A percentile compares a stretch with the other conserved stretches of the same genome.
Evolutionary conservation across 1,284 basidiomycete species (phyloP).

Genomic region (Tetrapyrgos nigripes): DNA sequence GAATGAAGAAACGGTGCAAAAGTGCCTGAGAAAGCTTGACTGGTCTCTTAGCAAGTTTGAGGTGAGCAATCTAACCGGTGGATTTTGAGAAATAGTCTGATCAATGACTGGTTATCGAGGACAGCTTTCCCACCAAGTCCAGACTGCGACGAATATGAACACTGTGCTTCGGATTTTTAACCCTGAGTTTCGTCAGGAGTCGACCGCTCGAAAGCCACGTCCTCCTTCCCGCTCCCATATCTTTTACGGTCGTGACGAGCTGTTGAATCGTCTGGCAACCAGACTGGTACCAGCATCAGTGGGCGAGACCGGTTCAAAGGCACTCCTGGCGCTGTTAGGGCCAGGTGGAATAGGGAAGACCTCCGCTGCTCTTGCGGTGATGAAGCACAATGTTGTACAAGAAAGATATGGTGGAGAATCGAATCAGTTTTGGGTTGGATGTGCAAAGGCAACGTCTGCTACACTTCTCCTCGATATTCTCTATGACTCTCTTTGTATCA

Average conservation of each 20-base stretch:
- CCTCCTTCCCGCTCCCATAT: background rate
- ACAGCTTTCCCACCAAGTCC: background rate
- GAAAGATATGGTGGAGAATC: slow-evolving; percentile 21
- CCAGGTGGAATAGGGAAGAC: slow-evolving; percentile 46
- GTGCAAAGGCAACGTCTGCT: slow-evolving; percentile 28
- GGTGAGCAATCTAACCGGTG: background rate
- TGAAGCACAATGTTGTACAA: slow-evolving; percentile 25
- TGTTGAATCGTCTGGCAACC: background rate
- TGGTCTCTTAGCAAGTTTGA: background rate
- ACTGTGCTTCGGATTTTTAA: background rate
- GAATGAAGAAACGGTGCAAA: background rate
- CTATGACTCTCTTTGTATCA: slow-evolving; percentile 21
- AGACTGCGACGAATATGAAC: background rate
- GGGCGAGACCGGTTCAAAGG: background rate
- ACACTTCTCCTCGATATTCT: slow-evolving; percentile 28
- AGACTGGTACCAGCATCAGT: background rate
- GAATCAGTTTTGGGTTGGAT: slow-evolving; percentile 34
- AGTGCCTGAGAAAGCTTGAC: background rate
- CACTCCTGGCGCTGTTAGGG: slow-evolving; percentile 35
- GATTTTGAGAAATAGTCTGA: too few relatives aligned
- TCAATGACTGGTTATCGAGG: background rate
- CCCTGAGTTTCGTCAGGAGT: background rate
- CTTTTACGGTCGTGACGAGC: background rate
- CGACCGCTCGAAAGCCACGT: background rate
- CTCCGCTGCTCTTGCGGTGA: slow-evolving; percentile 31